A percentile compares a stretch with the other conserved stretches of the same genome.
phyloP scores from a whole-genome alignment of 768 basidiomycete species.

The Trichaptum fuscoviolaceum region DNA sequence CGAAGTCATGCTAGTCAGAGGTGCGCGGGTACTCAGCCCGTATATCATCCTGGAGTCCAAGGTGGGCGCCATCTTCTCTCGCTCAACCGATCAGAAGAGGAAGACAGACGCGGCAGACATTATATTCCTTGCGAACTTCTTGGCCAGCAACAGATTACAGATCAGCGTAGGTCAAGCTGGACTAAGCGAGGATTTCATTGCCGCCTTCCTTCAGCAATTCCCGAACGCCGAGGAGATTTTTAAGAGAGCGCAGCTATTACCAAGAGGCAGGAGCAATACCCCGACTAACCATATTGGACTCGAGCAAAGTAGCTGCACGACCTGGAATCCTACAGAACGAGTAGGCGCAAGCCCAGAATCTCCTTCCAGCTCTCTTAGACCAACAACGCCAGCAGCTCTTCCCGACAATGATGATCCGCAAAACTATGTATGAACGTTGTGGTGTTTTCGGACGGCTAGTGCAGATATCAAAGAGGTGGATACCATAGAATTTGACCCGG shows the following conservation, averaged over 20 bases:
- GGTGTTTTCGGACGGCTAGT: no score
- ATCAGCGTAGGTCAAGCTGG: neutral
- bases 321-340: neutral
- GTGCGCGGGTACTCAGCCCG: neutral
- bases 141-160: neutral
- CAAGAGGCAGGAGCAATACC: neutral
- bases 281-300: neutral
- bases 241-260: neutral
- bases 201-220: neutral
- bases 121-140: neutral
- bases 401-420: no score
- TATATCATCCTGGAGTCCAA: neutral
- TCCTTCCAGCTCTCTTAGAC: neutral
- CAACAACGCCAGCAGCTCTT: no score
- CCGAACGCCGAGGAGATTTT: neutral
- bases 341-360: neutral
- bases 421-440: no score
- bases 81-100: neutral
- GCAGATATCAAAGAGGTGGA: no score
- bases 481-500: no score
- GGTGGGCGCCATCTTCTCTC: neutral
- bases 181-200: neutral
- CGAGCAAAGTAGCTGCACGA: neutral
- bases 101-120: neutral
- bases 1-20: neutral